Evolutionary conservation across 1,284 basidiomycete genomes (phyloP), one percentile per base, ranked within the genome.

Genomic region (Apiotrichum sp.): DNA sequence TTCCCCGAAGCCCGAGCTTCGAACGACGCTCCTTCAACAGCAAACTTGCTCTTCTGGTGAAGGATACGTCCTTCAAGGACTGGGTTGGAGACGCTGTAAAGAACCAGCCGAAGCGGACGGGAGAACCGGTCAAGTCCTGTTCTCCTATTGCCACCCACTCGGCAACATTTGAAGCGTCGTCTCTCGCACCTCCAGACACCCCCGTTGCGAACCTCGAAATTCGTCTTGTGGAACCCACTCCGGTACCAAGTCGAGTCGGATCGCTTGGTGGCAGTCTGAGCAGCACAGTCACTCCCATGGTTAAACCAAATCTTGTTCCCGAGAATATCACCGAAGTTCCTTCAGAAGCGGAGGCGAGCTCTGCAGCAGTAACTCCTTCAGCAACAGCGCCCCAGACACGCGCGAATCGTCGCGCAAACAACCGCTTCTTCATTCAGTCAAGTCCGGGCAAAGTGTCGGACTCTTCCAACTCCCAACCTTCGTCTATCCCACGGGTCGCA

Each of bases 191-290:
- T 13, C 54, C 57, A 22, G 66, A 70, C 32, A 72, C 71, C 6
- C 71, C 71, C 0, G 56, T 67, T 8, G 64, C 69, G 13, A 61
- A 70, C 46, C 53, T 74, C 33, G 68, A 73, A 50, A 69, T 73
- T 14, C 67, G 70, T 0, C 61, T 74, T n/a, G 68, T 74, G 16
- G 72, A 74, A 56, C 72, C 72, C 11, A 74, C 72, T 4, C 72
- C 72, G 4, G 72, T 70, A 0, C 71, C 72, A 3, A 67, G 64
- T 44, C 62, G 72, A 36, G 71, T 71, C 0, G 72, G 72, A 8
- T 70, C 67, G 49, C 62, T 74, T 5, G 72, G 72, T 9, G 55
- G 52, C 9, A 57, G 53, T 29, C 33, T 53, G 6, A 46, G 48
- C 45, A 53, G 22, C 22, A 22, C 13, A 48, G 43, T 32, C 44